Evolutionary conservation across 2,329 filamentous ascomycete species (phyloP).

Genomic region (Fusarium denticulatum): DNA sequence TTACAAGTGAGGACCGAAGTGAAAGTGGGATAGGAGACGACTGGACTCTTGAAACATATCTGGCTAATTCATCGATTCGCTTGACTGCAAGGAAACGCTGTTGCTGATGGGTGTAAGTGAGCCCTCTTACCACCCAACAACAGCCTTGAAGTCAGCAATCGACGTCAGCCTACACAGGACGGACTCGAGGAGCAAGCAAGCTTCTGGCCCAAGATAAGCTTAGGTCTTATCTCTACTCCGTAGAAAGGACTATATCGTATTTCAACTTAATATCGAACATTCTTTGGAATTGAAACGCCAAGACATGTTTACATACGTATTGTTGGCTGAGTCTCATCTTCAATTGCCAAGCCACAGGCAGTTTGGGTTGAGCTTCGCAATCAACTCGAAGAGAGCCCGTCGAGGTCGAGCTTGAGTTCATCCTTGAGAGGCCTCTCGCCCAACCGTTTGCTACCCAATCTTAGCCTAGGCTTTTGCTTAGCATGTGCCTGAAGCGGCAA

Average conservation of each 20-base stretch:
- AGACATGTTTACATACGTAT: slow-evolving; percentile 15
- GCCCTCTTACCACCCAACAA: not conserved
- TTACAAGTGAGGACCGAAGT: not conserved
- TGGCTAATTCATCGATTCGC: not conserved
- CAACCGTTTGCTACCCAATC: slow-evolving; percentile 10
- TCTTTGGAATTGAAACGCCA: not conserved
- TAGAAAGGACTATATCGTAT: not conserved
- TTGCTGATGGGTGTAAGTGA: not conserved
- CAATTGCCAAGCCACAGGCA: slow-evolving; percentile 9
- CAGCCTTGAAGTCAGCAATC: not conserved
- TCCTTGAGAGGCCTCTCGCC: slow-evolving; percentile 29
- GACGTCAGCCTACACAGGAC: not conserved
- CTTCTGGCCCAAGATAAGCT: not conserved
- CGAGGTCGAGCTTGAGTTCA: not conserved
- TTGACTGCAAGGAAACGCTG: not conserved
- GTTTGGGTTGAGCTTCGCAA: slow-evolving; percentile 18
- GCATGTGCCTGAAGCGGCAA: slow-evolving; percentile 24
- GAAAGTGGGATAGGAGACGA: not conserved
- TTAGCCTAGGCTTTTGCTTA: not conserved
- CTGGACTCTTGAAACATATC: not conserved
- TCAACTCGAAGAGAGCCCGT: not conserved
- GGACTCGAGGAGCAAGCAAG: not conserved
- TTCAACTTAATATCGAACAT: not conserved
- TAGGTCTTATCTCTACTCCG: not conserved
- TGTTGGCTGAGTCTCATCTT: slow-evolving; percentile 13